Conservation (phyloP, 768 basidiomycete genomes). For the Amanita brunnescens region DNA sequence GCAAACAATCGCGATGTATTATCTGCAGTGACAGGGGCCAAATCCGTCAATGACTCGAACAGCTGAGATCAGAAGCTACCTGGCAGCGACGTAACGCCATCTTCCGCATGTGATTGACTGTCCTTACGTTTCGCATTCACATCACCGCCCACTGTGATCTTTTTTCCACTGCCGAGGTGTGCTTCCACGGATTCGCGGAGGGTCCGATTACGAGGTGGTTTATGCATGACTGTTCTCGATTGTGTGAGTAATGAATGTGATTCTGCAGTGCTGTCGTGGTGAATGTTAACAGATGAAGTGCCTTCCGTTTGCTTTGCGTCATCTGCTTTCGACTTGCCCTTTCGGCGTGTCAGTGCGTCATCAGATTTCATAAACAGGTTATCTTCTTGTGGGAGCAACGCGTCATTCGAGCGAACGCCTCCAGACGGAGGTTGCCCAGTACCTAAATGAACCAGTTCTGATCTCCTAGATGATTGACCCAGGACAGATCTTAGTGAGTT, state of each 20-base stretch:
- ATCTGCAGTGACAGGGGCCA: background rate
- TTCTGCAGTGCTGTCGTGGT: background rate
- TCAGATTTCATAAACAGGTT: background rate
- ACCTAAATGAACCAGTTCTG: background rate
- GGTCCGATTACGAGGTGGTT: constrained; percentile 28
- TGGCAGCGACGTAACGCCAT: background rate
- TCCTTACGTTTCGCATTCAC: background rate
- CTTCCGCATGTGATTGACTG: background rate
- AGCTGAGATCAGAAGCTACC: background rate
- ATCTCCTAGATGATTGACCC: background rate
- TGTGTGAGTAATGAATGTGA: background rate
- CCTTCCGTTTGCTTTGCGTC: background rate
- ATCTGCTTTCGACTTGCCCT: constrained; percentile 3
- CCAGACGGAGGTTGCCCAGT: background rate
- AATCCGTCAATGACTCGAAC: background rate
- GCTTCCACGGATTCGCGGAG: constrained; percentile 41
- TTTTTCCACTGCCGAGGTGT: constrained; percentile 24
- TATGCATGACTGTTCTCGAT: constrained; percentile 9
- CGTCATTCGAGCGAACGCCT: background rate
- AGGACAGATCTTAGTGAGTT: background rate
- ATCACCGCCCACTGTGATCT: background rate
- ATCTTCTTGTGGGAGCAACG: background rate
- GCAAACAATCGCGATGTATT: background rate
- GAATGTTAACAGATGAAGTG: background rate
- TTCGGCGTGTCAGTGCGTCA: background rate